Conservation (phyloP, 148 eudicot species). For the Bassia scoparia region DNA sequence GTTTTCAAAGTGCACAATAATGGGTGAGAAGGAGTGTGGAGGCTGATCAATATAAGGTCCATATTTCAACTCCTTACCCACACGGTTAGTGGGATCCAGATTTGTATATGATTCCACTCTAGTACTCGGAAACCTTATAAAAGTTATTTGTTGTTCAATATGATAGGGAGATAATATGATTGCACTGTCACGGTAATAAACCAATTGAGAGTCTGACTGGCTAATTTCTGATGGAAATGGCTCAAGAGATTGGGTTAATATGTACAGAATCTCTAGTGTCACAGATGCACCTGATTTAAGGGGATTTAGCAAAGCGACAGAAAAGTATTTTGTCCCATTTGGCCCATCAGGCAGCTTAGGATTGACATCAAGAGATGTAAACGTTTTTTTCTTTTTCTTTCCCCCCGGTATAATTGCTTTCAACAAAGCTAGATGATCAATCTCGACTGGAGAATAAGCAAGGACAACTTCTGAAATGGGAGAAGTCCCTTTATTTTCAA, state of each 20-base stretch:
- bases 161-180: slow-evolving; percentile 71
- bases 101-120: slow-evolving; percentile 81
- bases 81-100: slow-evolving; percentile 65
- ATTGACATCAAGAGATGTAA: slow-evolving; percentile 68
- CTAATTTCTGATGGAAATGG: slow-evolving; percentile 92
- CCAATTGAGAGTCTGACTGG: slow-evolving; percentile 89
- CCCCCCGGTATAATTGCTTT: slow-evolving; percentile 63
- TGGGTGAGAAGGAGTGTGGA: slow-evolving; percentile 69
- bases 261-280: slow-evolving; percentile 69
- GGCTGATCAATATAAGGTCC: slow-evolving; percentile 72
- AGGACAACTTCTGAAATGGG: slow-evolving; percentile 73
- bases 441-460: slow-evolving; percentile 73
- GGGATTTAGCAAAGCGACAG: slow-evolving; percentile 51
- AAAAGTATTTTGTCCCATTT: slow-evolving; percentile 65
- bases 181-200: slow-evolving; percentile 92
- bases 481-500: slow-evolving; percentile 68
- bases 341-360: slow-evolving; percentile 71
- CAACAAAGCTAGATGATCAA: slow-evolving; percentile 58
- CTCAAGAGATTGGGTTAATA: slow-evolving; percentile 81
- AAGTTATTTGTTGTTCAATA: slow-evolving; percentile 65
- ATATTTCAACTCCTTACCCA: slow-evolving; percentile 72
- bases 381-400: slow-evolving; percentile 72
- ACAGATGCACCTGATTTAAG: slow-evolving; percentile 50
- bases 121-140: slow-evolving; percentile 64
- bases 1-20: slow-evolving; percentile 81